Base-by-base conservation (phyloP, 2,329 filamentous ascomycete species). In the Orbilia oligospora region DNA sequence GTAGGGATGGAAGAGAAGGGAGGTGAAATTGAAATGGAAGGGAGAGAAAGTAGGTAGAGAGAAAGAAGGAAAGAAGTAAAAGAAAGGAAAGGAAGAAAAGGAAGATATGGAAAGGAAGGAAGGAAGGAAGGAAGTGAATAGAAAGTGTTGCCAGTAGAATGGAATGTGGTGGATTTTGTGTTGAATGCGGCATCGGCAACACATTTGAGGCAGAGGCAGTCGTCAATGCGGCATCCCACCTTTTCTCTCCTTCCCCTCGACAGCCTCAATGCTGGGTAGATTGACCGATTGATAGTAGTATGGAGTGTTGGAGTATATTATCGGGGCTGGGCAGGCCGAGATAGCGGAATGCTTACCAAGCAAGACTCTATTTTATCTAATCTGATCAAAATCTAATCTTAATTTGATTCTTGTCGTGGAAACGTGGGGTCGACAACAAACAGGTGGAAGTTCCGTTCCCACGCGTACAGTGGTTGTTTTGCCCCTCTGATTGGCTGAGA, bases 381-480 rank as follows among this genome's bases (percentile, higher is more conserved):
- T 51, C 22, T 24, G 10, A 22, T 51, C 6, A 27, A 30, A 5
- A 51, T 22, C 12, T 24, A 24, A 51, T 22, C 48, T 24, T 16
- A 51, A 51, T 24, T 41, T 41, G 16, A 16, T 16, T 41, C 38
- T 41, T 41, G 38, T 41, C 38, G 38, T 48, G 44, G 44, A 48
- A 48, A 48, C 44, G 18, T 22, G 44, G 33, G 12, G 48, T 10
- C 48, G 48, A 51, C 48, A 51, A 51, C 48, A 51, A 51, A 51
- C 48, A 41, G 38, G 38, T 41, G 9, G 38, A 8, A 48, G n/a
- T 9, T 30, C 46, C 46, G n/a, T 24, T 22, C 18, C 48, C 48
- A 51, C 48, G 48, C 48, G 48, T 51, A 51, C 20, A 51, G 48
- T 51, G 48, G 48, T 24, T 22, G 20, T 14, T 51, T 5, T 6